Base-by-base conservation (phyloP, 2,329 filamentous ascomycete genomes). In the Fusarium pininemorale region DNA sequence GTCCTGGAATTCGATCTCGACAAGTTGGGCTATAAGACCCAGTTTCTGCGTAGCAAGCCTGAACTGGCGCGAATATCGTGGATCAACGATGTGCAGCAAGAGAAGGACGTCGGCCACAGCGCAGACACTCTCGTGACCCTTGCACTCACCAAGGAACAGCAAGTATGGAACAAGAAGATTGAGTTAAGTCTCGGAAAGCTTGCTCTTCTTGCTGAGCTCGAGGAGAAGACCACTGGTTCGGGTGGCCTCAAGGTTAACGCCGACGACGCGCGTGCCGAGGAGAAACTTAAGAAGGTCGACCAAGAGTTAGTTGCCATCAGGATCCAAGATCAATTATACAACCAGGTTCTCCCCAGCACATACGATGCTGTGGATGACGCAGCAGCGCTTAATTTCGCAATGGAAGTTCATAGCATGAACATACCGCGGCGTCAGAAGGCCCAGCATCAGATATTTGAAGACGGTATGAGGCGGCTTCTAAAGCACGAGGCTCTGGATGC, bases 81-180 rank as follows among this genome's bases (percentile, higher is more conserved):
- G 96, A 97, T 99, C 84, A 97, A 99, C 80, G 95, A 98, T 80
- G 88, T 98, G 13, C 87, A 91, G 69, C 88, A 89, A 30, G 93
- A 96, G 79, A 87, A 91, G 66, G 91, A 98, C 77, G 94, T 94
- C 72, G 86, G 89, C 18, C 88, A 90, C 63, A 95, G 96, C 16
- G 91, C 92, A 10, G 84, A 90, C 47, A 92, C 91, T 1, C 87
- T 99, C 53, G 85, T 93, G 48, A 85, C 90, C 13, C 87, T 95
- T 26, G 95, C 94, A 1, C 84, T 92, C 26, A 87, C 88, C 56
- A 90, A 90, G 61, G 95, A 98, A 81, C 89, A 90, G 59, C 92
- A 95, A 76, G 84, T 96, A 8, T 98, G 96, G 96, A 94, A 91
- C 83, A 97, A 97, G 85, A 96, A 97, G 82, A 93, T 98, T 39